Conservation (phyloP, 352 stramenopile species). For the Pythium phragmiticola region DNA sequence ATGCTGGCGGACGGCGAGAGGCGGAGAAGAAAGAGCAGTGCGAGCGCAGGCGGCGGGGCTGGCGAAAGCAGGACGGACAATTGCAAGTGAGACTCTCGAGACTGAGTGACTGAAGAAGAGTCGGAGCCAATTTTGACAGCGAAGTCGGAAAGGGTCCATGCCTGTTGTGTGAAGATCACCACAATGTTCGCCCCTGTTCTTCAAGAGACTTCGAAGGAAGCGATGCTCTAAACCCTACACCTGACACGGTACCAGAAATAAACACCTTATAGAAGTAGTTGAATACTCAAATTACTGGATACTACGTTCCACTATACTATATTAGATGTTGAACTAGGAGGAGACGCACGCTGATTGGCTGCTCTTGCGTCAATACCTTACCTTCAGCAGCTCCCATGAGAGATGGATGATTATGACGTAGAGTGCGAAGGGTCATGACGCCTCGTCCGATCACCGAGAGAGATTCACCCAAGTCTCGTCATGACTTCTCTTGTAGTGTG, state of each 20-base stretch:
- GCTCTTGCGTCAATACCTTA: neutral
- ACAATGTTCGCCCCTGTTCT: constrained; percentile 25
- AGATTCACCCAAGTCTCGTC: too few species aligned
- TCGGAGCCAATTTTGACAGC: too few species aligned
- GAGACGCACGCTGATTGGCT: constrained; percentile 6
- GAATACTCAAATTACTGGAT: neutral
- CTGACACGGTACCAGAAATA: neutral
- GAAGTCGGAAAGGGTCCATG: constrained; percentile 4
- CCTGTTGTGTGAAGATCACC: constrained; percentile 12
- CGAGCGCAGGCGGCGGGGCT: neutral
- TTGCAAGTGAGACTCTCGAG: neutral
- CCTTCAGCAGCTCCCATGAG: neutral
- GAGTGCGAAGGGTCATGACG: neutral
- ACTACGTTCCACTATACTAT: neutral
- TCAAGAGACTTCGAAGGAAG: neutral
- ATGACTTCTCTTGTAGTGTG: too few species aligned
- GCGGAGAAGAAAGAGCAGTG: constrained; percentile 11
- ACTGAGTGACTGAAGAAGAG: neutral
- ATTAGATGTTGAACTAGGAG: neutral
- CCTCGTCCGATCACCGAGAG: neutral
- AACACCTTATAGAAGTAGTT: neutral
- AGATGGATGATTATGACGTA: neutral
- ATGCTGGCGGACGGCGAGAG: constrained; percentile 26
- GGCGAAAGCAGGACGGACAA: neutral
- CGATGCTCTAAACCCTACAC: constrained; percentile 4